A percentile compares a stretch with the other conserved stretches of the same genome.
Evolutionary conservation across 2,329 filamentous ascomycete genomes (phyloP).

Genomic region (Cladobotryum protrusum): DNA sequence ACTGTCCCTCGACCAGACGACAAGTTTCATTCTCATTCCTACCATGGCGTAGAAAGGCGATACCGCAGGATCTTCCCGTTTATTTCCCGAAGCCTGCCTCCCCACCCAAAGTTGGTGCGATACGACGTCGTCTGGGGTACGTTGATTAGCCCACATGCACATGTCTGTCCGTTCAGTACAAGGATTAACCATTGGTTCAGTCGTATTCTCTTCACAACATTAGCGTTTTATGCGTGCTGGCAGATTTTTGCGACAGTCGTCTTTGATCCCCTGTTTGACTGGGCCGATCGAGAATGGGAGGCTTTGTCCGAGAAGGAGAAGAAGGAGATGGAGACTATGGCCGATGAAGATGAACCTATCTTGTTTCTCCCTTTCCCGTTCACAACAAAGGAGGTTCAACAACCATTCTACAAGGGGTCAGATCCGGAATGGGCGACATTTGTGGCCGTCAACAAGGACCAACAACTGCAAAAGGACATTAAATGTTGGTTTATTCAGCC

Average conservation of each 20-base stretch:
- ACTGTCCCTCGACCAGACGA: conserved; percentile 17
- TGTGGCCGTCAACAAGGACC: conserved; percentile 50
- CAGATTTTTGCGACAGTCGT: conserved; percentile 41
- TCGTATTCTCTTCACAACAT: conserved; percentile 24
- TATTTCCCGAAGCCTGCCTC: conserved; percentile 24
- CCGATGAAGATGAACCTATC: conserved; percentile 38
- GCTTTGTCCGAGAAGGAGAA: conserved; percentile 39
- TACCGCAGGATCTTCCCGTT: conserved; percentile 21
- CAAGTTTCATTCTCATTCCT: conserved; percentile 30
- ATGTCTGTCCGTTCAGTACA: conserved; percentile 4
- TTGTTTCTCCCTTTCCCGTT: conserved; percentile 58
- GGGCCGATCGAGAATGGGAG: conserved; percentile 37
- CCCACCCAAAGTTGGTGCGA: conserved; percentile 12
- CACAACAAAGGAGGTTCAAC: conserved; percentile 43
- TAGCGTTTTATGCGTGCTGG: conserved; percentile 33
- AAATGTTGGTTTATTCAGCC: conserved; percentile 32
- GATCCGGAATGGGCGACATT: conserved; percentile 62
- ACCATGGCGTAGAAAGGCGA: conserved; percentile 24
- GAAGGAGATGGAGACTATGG: conserved; percentile 33
- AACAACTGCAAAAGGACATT: conserved; percentile 40
- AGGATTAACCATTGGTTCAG: conserved; percentile 13
- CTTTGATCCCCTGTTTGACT: conserved; percentile 38
- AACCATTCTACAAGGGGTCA: conserved; percentile 45
- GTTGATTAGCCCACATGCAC: conserved; percentile 4
- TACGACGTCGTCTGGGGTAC: conserved; percentile 25